Percentiles rank a stretch among this genome's conserved stretches.
Evolutionary conservation across 306 rosid genomes (phyloP).

Genomic region (Senna siamea): DNA sequence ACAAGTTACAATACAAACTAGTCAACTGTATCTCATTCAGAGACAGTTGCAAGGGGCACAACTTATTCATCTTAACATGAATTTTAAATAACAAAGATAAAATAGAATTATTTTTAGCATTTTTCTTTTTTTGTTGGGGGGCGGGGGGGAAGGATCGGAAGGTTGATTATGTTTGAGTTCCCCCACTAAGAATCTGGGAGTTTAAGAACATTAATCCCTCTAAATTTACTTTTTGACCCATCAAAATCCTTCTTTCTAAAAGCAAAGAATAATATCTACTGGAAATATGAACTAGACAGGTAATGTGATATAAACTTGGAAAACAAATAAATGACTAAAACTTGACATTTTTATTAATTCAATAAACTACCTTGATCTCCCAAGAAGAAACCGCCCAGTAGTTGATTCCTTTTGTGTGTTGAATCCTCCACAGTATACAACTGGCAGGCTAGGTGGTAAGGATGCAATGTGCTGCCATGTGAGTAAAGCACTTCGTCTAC

Average conservation of each 20-base stretch:
- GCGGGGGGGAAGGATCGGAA: no score
- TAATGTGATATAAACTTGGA: conserved; percentile 19
- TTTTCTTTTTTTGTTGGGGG: not conserved
- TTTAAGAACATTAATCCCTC: not conserved
- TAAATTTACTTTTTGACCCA: not conserved
- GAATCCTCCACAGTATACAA: conserved; percentile 95
- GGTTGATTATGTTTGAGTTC: no score
- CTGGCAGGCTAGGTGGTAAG: conserved; percentile 91
- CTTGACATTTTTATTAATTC: not conserved
- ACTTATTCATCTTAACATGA: conserved; percentile 14
- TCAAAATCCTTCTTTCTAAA: not conserved
- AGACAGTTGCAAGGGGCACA: not conserved
- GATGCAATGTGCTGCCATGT: conserved; percentile 99
- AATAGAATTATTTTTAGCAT: not conserved
- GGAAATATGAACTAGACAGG: conserved; percentile 29
- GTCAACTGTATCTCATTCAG: conserved; percentile 13
- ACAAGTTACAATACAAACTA: conserved; percentile 19
- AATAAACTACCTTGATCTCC: conserved; percentile 80
- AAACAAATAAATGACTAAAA: not conserved
- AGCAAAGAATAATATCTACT: not conserved
- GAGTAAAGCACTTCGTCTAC: conserved; percentile 94
- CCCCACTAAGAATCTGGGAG: not conserved
- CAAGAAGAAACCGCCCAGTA: conserved; percentile 94
- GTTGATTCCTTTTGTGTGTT: conserved; percentile 98
- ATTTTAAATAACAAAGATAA: conserved; percentile 3